Base-by-base conservation (phyloP, 2,329 filamentous ascomycete genomes). In the Aspergillus quadrilineatus region DNA sequence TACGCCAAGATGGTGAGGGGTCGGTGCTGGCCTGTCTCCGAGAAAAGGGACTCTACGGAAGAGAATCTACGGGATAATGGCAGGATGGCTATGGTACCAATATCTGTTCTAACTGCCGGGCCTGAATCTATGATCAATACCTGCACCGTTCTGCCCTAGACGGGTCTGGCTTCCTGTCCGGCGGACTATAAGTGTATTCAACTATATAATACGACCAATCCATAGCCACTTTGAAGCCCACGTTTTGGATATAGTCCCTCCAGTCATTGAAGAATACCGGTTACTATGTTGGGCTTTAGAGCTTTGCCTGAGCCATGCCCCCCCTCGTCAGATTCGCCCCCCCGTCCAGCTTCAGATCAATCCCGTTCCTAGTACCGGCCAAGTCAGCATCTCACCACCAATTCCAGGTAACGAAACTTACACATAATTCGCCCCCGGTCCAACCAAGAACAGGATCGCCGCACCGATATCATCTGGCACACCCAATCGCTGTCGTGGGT, bases 391-490 rank as follows among this genome's bases (percentile, higher is more conserved):
- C 8, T 22, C 17, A 15, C 26, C 4, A 29, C 6, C 10, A 36
- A 36, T 0, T 7, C 12, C 7, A 50, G 8, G 12, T 4, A 32
- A 17, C 22, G 8, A 37, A 36, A 48, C 56, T 52, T 12, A 58
- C 56, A 59, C 52, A 42, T 59, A 59, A 15, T 56, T 59, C 2
- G 47, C 54, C 3, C 57, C 57, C 4, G 57, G 57, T 1, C 57
- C 43, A 14, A 51, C 50, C 14, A 57, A 28, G 36, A 57, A 59
- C 54, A 57, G 15, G 9, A 55, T 48, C 2, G 53, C 39, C 2
- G 57, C 57, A 1, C 29, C 57, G 22, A 59, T 48, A 48, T 59
- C 53, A 41, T 59, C 57, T 5, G 54, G 50, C 15, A 59, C 57
- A 2, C 53, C 53, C 14, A 59, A 34, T 2, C 57, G 37, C 7